Evolutionary conservation across 2,329 filamentous ascomycete species (phyloP).

Genomic region (Fragosphaeria purpurea): DNA sequence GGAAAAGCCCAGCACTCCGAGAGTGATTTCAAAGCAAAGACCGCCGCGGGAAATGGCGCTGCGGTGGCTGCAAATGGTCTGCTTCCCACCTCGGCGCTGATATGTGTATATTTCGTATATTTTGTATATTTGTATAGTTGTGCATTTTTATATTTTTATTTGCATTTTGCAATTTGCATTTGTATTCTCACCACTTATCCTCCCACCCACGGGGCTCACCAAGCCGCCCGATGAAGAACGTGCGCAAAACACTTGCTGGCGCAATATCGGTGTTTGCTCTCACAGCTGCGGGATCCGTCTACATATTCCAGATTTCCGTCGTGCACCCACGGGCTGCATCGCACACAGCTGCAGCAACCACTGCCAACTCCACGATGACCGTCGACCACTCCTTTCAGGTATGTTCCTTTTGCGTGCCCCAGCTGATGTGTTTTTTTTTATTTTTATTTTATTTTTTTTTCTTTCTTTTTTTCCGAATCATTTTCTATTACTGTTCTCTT

Average conservation of each 20-base stretch:
- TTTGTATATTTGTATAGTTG: too few relatives aligned
- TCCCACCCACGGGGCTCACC: not conserved
- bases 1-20: slow-evolving; percentile 1
- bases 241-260: not conserved
- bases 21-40: slow-evolving; percentile 9
- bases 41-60: too few relatives aligned
- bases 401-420: slow-evolving; percentile 3
- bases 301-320: not conserved
- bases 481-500: not conserved
- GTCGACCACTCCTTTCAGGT: slow-evolving; percentile 38
- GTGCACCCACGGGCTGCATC: too few relatives aligned
- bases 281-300: slow-evolving; percentile 2
- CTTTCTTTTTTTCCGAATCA: not conserved
- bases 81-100: too few relatives aligned
- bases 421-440: too few relatives aligned
- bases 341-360: too few relatives aligned
- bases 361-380: slow-evolving; percentile 23
- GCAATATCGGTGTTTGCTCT: slow-evolving; percentile 4
- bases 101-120: too few relatives aligned
- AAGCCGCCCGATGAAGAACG: not conserved
- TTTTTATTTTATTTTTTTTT: not conserved
- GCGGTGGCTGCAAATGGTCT: too few relatives aligned
- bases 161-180: too few relatives aligned
- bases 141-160: too few relatives aligned
- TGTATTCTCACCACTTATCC: too few relatives aligned